These are phyloP conservation scores for Verticillium klebahnii DNA, from an alignment of 2,329 filamentous ascomycete genomes.

Conservation along the genomic window DNA sequence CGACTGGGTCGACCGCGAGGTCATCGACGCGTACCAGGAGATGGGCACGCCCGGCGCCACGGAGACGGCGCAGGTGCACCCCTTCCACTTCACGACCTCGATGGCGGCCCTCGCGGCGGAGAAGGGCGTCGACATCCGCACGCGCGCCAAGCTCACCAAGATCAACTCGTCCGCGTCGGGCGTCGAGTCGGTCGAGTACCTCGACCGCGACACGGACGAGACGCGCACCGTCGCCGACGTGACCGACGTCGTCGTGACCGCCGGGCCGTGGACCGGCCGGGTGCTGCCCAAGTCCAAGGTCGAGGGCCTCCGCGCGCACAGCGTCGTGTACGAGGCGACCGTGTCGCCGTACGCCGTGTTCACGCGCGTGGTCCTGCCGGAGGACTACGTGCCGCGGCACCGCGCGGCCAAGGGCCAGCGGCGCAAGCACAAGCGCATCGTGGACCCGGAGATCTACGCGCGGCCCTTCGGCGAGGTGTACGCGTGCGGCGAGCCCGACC, in stretches of 20 bases:
- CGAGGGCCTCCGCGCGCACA: conserved; percentile 57
- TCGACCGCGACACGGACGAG: conserved; percentile 38
- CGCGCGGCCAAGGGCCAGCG: conserved; percentile 41
- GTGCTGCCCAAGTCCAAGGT: conserved; percentile 55
- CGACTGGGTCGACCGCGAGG: conserved; percentile 73
- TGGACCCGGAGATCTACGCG: conserved; percentile 90
- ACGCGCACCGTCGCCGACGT: conserved; percentile 33
- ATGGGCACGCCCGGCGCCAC: conserved; percentile 68
- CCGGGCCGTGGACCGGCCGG: conserved; percentile 59
- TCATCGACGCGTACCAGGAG: conserved; percentile 67
- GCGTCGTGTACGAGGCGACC: conserved; percentile 58
- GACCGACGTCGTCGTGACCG: conserved; percentile 51
- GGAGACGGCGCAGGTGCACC: conserved; percentile 91
- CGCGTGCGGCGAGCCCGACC: conserved; percentile 86
- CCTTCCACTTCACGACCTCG: conserved; percentile 80
- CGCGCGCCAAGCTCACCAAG: conserved; percentile 61
- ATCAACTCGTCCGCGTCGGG: conserved; percentile 52
- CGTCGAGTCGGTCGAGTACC: conserved; percentile 58
- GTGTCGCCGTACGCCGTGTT: conserved; percentile 77
- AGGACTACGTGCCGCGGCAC: conserved; percentile 53
- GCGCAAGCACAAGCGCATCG: conserved; percentile 54
- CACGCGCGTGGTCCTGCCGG: conserved; percentile 74
- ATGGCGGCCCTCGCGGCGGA: conserved; percentile 74
- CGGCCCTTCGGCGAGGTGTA: conserved; percentile 87
- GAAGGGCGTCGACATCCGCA: conserved; percentile 61